These are phyloP conservation scores for Sanghuangporus sanghuang DNA, from an alignment of 1,284 basidiomycete species.

Conservation along the genomic window DNA sequence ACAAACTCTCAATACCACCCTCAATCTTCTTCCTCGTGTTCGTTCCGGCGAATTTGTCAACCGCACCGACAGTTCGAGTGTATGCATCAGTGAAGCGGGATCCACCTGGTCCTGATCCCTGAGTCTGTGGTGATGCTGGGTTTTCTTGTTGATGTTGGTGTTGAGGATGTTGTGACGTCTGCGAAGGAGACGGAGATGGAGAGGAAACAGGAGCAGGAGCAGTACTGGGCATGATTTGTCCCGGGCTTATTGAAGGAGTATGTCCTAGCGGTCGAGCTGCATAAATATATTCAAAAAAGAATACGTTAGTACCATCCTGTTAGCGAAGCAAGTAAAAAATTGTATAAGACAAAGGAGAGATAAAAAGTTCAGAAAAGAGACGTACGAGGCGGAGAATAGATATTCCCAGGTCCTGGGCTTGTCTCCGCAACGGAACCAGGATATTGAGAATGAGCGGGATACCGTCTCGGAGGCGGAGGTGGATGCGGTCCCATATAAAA, in stretches of 20 bases:
- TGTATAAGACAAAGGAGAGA: neutral
- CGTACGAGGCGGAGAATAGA: too few species aligned
- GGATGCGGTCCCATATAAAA: neutral
- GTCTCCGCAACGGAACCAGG: neutral
- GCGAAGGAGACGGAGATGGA: neutral
- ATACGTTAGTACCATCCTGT: neutral
- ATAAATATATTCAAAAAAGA: neutral
- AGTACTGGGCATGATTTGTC: constrained; percentile 1
- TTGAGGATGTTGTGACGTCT: neutral
- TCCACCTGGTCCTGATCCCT: constrained; percentile 21
- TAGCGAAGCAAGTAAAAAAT: neutral
- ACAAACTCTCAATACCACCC: constrained; percentile 16
- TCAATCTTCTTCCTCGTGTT: constrained; percentile 40
- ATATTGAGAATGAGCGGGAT: neutral
- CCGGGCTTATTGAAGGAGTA: neutral
- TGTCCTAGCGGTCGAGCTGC: neutral
- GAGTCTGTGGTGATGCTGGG: neutral
- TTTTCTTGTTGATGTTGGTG: neutral
- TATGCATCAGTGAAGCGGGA: constrained; percentile 21
- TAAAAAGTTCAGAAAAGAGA: too few species aligned
- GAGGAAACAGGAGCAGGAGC: neutral
- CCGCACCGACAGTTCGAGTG: constrained; percentile 32
- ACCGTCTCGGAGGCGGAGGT: neutral
- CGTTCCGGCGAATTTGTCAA: constrained; percentile 41
- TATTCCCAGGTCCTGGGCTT: too few species aligned